A percentile compares a stretch with the other conserved stretches of the same genome.
These are phyloP conservation scores for Gremmenia infestans DNA, from an alignment of 2,329 filamentous ascomycete species.

Conservation along the genomic window DNA sequence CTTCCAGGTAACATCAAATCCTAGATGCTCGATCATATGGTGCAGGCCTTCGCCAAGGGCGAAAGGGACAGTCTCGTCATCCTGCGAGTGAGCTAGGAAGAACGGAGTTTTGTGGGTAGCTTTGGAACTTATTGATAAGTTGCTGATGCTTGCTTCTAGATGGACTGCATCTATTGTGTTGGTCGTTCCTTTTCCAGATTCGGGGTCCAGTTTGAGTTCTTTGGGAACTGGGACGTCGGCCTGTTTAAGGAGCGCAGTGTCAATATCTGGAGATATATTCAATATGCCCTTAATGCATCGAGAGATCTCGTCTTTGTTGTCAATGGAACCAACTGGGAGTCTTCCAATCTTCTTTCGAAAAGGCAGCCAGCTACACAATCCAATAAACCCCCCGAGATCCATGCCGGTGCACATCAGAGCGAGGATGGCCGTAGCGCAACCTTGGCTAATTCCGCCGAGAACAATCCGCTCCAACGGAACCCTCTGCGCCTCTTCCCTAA, in stretches of 20 bases:
- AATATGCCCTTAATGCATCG: conserved; percentile 1
- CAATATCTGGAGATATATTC: background rate
- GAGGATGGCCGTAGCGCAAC: conserved; percentile 38
- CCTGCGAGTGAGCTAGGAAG: conserved; percentile 27
- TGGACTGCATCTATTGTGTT: background rate
- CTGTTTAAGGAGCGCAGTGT: background rate
- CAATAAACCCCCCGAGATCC: conserved; percentile 34
- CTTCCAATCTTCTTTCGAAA: conserved; percentile 24
- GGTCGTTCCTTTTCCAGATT: background rate
- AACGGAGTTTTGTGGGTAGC: conserved; percentile 34
- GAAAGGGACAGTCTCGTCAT: background rate
- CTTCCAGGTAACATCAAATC: conserved; percentile 35
- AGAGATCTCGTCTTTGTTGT: background rate
- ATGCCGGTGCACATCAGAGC: conserved; percentile 32
- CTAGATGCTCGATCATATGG: conserved; percentile 15
- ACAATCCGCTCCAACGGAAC: conserved; percentile 37
- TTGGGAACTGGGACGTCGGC: background rate
- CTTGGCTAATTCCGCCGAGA: conserved; percentile 44
- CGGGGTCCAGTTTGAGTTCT: too few relatives aligned
- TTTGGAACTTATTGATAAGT: background rate
- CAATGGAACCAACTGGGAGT: background rate
- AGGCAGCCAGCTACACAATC: conserved; percentile 33
- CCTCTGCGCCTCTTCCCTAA: conserved; percentile 33
- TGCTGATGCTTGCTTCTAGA: background rate
- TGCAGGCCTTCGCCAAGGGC: background rate